A percentile compares a stretch with the other conserved stretches of the same genome.
Evolutionary conservation across 371 early-diverging fungal genomes (phyloP).

Genomic region (Mortierella sp.): DNA sequence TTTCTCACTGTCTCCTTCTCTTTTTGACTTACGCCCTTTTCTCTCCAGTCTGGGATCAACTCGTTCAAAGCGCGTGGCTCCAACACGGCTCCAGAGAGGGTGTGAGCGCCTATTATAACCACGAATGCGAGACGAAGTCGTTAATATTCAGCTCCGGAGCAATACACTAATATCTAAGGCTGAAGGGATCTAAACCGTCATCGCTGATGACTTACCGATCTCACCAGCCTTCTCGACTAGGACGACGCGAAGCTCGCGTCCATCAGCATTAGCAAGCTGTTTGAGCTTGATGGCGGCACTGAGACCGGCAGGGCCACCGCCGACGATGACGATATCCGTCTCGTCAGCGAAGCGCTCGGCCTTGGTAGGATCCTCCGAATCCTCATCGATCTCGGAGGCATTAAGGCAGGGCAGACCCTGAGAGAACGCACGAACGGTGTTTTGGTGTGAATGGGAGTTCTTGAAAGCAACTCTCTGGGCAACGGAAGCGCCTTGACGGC

Average conservation of each 20-base stretch:
- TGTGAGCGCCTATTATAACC: conserved; percentile 93
- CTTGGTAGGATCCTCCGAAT: conserved; percentile 51
- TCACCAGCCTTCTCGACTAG: conserved; percentile 96
- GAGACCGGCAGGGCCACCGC: conserved; percentile 96
- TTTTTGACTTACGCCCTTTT: conserved; percentile 73
- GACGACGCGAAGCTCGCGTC: conserved; percentile 90
- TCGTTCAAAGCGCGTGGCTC: conserved; percentile 95
- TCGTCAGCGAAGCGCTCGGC: conserved; percentile 80
- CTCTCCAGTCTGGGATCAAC: conserved; percentile 98
- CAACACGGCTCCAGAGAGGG: conserved; percentile 94
- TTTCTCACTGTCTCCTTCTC: not conserved
- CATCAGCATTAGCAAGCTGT: conserved; percentile 88
- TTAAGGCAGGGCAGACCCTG: conserved; percentile 32
- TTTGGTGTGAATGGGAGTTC: conserved; percentile 6
- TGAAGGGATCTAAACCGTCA: too few relatives aligned
- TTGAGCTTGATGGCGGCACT: conserved; percentile 94
- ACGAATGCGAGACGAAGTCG: too few relatives aligned
- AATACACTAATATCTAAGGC: too few relatives aligned
- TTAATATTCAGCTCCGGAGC: too few relatives aligned
- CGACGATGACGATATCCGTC: conserved; percentile 96
- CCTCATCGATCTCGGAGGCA: conserved; percentile 34
- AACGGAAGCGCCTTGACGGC: conserved; percentile 11
- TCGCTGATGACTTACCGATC: conserved; percentile 78
- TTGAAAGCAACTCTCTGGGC: conserved; percentile 9
- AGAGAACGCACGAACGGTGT: conserved; percentile 46